Evolutionary conservation across 225 moss, liverwort and hornwort genomes (phyloP), one percentile per base, ranked within the genome.

Genomic region (Climacium dendroides): DNA sequence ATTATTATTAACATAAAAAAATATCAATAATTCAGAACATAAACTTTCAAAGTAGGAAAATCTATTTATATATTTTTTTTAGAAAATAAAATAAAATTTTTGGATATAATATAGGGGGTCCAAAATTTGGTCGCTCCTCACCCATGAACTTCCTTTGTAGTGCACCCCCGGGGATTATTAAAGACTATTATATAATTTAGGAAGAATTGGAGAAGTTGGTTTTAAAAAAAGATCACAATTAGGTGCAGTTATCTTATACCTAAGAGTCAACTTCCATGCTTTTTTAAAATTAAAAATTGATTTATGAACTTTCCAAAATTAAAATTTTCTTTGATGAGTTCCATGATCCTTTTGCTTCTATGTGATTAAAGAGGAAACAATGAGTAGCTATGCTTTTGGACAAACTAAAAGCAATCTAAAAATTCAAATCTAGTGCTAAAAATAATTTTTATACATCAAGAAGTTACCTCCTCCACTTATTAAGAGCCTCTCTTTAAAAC

Each of bases 371-470:
- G 8, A 2, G 29, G 6, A 17, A 72, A 72, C 6, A 24, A 28
- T 2, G 10, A 72, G 3, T 45, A 72, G 10, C 6, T 45, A 17
- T 43, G 16, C 0, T 15, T 16, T 14, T 3, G 28, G 2, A 2
- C 6, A 26, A 71, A 17, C 6, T 8, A 28, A 71, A 26, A 71
- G 2, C 15, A 71, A 41, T 0, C 13, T 1, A 41, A 15, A 70
- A 41, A 26, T 26, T 71, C 26, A 43, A 71, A 5, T 39, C 12
- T 0, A 13, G 7, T 24, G 1, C 13, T 37, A 7, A 66, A n/a
- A 7, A 35, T 10, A 35, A 0, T 34, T 35, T 65, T 4, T 0
- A 0, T 10, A 19, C 2, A 11, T 35, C 0, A 6, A 6, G 20
- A 65, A 35, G 19, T 65, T 35, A 65, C 35, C 35, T 65, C 35